These are phyloP conservation scores for Cyberlindnera petersonii DNA, from an alignment of 805 yeast genomes.

Conservation along the genomic window DNA sequence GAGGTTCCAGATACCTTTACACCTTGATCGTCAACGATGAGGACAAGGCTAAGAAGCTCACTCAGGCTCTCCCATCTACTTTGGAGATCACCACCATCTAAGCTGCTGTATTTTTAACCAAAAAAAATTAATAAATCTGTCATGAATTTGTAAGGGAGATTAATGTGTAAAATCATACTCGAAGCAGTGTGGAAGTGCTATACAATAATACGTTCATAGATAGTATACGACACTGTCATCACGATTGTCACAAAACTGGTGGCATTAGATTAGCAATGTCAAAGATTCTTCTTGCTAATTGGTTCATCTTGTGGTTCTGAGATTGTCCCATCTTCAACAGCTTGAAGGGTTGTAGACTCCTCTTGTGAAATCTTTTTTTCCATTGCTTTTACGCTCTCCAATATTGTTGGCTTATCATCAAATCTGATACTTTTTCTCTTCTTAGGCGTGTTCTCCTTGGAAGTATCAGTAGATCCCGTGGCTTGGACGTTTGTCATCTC, in stretches of 20 bases:
- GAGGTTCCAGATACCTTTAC: slow-evolving; percentile 93
- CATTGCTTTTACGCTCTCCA: slow-evolving; percentile 23
- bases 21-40: slow-evolving; percentile 93
- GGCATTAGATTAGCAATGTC: too few relatives aligned
- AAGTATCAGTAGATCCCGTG: slow-evolving; percentile 15
- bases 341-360: not conserved
- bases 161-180: too few relatives aligned
- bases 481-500: slow-evolving; percentile 25
- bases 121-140: too few relatives aligned
- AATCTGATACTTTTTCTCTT: slow-evolving; percentile 43
- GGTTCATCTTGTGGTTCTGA: not conserved
- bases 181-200: too few relatives aligned
- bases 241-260: too few relatives aligned
- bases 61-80: slow-evolving; percentile 95
- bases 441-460: slow-evolving; percentile 17
- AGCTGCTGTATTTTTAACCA: slow-evolving; percentile 17
- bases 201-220: too few relatives aligned
- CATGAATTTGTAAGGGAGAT: too few relatives aligned
- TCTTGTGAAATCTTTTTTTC: slow-evolving; percentile 14
- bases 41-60: slow-evolving; percentile 95
- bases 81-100: slow-evolving; percentile 60
- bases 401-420: slow-evolving; percentile 35
- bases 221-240: too few relatives aligned
- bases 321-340: not conserved
- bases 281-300: too few relatives aligned